Evolutionary conservation across 2,329 filamentous ascomycete genomes (phyloP), one percentile per base, ranked within the genome.

Genomic region (Pseudopithomyces maydicus): DNA sequence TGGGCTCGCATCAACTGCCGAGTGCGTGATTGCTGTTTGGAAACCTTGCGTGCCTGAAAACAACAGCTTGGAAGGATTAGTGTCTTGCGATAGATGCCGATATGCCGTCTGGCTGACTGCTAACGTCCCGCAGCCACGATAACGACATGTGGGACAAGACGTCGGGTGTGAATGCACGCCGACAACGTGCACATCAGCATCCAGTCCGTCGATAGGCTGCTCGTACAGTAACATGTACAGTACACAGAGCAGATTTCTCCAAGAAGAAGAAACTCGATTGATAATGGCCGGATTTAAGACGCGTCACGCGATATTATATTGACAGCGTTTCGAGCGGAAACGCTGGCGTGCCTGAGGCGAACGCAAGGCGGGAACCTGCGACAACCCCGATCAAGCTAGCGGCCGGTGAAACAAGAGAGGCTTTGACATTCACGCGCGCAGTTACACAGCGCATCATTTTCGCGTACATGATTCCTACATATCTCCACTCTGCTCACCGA

Each of bases 21-120:
- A 63, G 57, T 54, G 64, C 57, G 50, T 67, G 61, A 61, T 59
- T 58, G 45, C 52, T 59, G 64, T 69, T 68, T 69, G 57, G 64
- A 71, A 70, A 70, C 68, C 61, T 58, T 56, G 55, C 51, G 54
- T 64, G 64, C 67, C 61, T 68, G 35, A 52, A 10, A 20, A 55
- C 38, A 32, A 29, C 35, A 29, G 15, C 35, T 17, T 22, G 48
- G 26, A 42, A 33, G 15, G 11, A 26, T 20, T 43, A 33, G 47
- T 29, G n/a, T 33, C 10, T 35, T 19, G n/a, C 33, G 33, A 33
- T n/a, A 41, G 20, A 41, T 51, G 48, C 38, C 38, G 38, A 51
- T 19, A 35, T 43, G 35, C 48, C 48, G 48, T 29, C 8, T 10
- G n/a, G 38, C 38, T 22, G 15, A 15, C 17, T 43, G 33, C n/a